phyloP scores from a whole-genome alignment of 805 yeast genomes.

The Candida ortonii region DNA sequence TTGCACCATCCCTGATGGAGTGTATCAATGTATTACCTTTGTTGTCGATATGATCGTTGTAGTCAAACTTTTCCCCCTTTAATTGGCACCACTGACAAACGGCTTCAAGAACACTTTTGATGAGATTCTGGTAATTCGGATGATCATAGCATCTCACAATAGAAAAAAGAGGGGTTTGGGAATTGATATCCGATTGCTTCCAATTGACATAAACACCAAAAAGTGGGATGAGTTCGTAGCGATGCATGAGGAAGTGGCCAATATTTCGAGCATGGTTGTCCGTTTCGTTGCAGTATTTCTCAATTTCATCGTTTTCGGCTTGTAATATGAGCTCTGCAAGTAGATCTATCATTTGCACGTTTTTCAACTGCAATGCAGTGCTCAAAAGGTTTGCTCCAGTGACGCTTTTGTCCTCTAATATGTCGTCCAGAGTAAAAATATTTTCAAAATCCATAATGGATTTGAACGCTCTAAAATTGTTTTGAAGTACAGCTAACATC shows the following conservation, averaged over 20 bases:
- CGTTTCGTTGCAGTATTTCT: slow-evolving; percentile 43
- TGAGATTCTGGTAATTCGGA: slow-evolving; percentile 49
- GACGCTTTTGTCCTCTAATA: slow-evolving; percentile 59
- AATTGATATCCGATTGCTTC: slow-evolving; percentile 59
- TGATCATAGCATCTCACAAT: slow-evolving; percentile 81
- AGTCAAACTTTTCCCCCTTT: slow-evolving; percentile 36
- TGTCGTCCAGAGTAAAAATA: slow-evolving; percentile 62
- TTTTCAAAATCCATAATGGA: slow-evolving; percentile 43
- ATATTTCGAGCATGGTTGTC: slow-evolving; percentile 58
- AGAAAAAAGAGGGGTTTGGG: slow-evolving; percentile 77
- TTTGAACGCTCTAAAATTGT: slow-evolving; percentile 43
- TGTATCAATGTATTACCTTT: slow-evolving; percentile 79
- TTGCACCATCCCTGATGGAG: slow-evolving; percentile 48
- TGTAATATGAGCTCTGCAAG: slow-evolving; percentile 43
- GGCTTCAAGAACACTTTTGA: slow-evolving; percentile 43
- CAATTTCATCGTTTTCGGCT: slow-evolving; percentile 44
- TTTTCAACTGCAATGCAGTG: slow-evolving; percentile 58
- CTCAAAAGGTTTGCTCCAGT: slow-evolving; percentile 55
- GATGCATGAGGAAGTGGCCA: slow-evolving; percentile 72
- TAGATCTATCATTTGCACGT: slow-evolving; percentile 42
- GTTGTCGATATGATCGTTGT: slow-evolving; percentile 64
- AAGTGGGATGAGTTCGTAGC: slow-evolving; percentile 44
- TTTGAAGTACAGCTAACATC: slow-evolving; percentile 55
- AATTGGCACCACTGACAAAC: slow-evolving; percentile 42
- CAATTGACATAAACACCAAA: slow-evolving; percentile 68